A percentile compares a stretch with the other conserved stretches of the same genome.
These are phyloP conservation scores for Fusarium albosuccineum DNA, from an alignment of 2,329 filamentous ascomycete species.

Conservation along the genomic window DNA sequence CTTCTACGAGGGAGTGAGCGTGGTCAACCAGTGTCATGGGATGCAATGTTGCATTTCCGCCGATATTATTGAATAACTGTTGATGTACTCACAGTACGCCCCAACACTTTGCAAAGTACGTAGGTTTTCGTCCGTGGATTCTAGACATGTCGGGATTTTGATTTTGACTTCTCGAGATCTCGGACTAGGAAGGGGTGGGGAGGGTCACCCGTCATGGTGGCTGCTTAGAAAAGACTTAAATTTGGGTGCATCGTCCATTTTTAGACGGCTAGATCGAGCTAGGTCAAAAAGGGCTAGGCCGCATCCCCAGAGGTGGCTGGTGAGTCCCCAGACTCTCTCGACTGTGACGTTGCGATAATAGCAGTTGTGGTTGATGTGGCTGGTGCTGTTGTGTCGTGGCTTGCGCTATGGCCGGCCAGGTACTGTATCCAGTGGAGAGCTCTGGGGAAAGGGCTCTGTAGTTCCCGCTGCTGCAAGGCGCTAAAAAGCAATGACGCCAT, in stretches of 20 bases:
- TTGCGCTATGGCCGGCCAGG: constrained; percentile 1
- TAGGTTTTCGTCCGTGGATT: constrained; percentile 8
- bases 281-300: constrained; percentile 1
- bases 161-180: constrained; percentile 15
- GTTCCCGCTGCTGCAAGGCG: constrained; percentile 33
- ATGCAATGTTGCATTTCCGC: not conserved
- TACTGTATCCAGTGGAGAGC: constrained; percentile 24
- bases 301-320: constrained; percentile 35
- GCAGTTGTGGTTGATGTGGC: constrained; percentile 18
- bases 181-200: constrained; percentile 19
- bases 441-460: constrained; percentile 13
- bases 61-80: not conserved
- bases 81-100: constrained; percentile 35
- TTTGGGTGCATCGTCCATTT: constrained; percentile 36
- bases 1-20: constrained; percentile 4
- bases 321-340: not conserved
- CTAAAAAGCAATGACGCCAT: constrained; percentile 25
- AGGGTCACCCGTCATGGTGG: constrained; percentile 15
- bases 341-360: constrained; percentile 31
- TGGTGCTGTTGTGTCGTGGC: constrained; percentile 15
- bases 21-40: constrained; percentile 3
- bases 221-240: constrained; percentile 41
- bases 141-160: not conserved
- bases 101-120: constrained; percentile 18
- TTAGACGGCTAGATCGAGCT: constrained; percentile 31